These are phyloP conservation scores for Mortierella sp. DNA, from an alignment of 371 early-diverging fungal species.

Conservation along the genomic window DNA sequence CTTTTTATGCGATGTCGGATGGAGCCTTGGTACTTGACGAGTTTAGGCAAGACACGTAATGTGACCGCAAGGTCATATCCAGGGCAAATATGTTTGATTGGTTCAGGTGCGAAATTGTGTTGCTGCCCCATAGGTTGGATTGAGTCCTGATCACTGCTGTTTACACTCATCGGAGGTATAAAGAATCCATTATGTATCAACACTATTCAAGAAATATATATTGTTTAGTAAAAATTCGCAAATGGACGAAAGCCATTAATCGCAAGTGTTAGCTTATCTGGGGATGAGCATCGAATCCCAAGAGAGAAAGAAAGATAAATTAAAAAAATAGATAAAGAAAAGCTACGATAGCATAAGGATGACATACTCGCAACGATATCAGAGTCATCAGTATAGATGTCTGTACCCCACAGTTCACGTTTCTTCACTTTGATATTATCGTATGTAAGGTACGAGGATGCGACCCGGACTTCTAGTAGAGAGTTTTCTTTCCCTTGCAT, in stretches of 20 bases:
- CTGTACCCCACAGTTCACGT: conserved; percentile 88
- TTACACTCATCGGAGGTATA: conserved; percentile 37
- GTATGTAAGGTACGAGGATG: conserved; percentile 67
- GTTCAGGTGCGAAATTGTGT: conserved; percentile 45
- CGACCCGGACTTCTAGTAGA: conserved; percentile 68
- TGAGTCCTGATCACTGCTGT: conserved; percentile 27
- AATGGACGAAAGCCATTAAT: neutral
- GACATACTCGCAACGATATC: conserved; percentile 83
- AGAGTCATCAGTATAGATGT: conserved; percentile 90
- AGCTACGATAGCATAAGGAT: neutral
- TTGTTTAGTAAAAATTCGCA: neutral
- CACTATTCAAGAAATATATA: conserved; percentile 46
- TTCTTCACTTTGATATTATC: conserved; percentile 67
- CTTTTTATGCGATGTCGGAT: conserved; percentile 73
- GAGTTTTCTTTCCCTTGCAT: conserved; percentile 66
- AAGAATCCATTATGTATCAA: conserved; percentile 70
- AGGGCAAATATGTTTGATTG: conserved; percentile 45
- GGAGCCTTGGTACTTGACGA: conserved; percentile 77
- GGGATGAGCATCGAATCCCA: too few relatives aligned
- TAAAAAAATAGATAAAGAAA: too few relatives aligned
- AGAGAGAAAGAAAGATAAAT: too few relatives aligned
- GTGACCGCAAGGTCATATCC: conserved; percentile 77
- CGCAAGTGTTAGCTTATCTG: too few relatives aligned
- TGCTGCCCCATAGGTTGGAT: conserved; percentile 50
- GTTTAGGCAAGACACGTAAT: conserved; percentile 79